Evolutionary conservation across 2,329 filamentous ascomycete species (phyloP).

Genomic region (Beauveria rudraprayagi): DNA sequence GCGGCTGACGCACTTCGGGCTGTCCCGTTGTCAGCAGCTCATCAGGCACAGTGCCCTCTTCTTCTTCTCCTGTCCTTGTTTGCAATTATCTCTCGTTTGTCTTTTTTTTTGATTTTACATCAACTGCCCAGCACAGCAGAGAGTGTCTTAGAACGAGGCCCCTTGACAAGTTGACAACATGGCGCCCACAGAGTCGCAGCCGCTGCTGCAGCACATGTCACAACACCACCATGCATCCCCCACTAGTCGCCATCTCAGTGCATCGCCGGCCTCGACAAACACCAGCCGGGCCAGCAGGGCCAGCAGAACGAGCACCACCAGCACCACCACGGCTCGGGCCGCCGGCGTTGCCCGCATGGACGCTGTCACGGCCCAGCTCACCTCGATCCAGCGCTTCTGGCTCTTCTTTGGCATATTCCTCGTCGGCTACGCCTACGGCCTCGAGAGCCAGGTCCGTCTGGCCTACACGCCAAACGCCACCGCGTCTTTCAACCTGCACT

Average conservation of each 20-base stretch:
- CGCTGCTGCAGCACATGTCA: constrained; percentile 3
- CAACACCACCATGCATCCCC: background rate
- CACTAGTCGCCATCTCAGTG: background rate
- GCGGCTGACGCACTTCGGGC: constrained; percentile 8
- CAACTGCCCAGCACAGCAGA: background rate
- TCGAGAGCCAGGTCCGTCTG: constrained; percentile 44
- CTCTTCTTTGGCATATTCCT: constrained; percentile 52
- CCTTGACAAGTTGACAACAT: background rate
- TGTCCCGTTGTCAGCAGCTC: constrained; percentile 1
- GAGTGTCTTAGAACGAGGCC: background rate
- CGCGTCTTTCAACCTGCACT: constrained; percentile 41
- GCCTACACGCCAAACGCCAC: constrained; percentile 50
- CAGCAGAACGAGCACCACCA: background rate
- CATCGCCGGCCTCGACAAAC: background rate
- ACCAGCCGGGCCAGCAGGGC: background rate
- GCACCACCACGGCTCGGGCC: background rate
- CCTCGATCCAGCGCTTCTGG: constrained; percentile 35
- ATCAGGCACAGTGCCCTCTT: background rate
- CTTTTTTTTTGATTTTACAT: background rate
- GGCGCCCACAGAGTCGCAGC: background rate
- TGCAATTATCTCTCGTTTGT: background rate
- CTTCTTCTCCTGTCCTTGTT: background rate
- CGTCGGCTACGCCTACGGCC: constrained; percentile 51
- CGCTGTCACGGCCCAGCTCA: constrained; percentile 38
- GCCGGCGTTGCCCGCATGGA: constrained; percentile 47